A percentile compares a stretch with the other conserved stretches of the same genome.
Conservation (phyloP, 2,329 filamentous ascomycete species). For the Pseudogymnoascus sp. region DNA sequence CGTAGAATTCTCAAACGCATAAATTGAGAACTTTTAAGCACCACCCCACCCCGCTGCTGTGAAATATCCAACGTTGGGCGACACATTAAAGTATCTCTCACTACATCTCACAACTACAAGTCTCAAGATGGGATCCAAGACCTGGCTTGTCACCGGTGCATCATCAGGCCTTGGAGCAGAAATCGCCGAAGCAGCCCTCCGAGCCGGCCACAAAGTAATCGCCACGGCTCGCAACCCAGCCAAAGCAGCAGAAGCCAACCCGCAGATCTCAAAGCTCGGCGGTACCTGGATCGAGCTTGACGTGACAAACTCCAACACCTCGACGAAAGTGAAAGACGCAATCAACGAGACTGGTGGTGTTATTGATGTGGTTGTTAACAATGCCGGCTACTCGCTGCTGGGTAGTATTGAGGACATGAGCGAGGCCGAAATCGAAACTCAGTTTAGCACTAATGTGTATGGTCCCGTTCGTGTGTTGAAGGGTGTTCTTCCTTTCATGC, state of each 20-base stretch:
- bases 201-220: constrained; percentile 34
- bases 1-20: too few relatives aligned
- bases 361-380: constrained; percentile 20
- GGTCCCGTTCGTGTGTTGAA: neutral
- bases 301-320: neutral
- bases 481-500: neutral
- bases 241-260: neutral
- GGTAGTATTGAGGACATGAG: constrained; percentile 43
- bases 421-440: neutral
- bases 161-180: constrained; percentile 38
- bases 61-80: too few relatives aligned
- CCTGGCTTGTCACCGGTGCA: constrained; percentile 41
- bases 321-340: constrained; percentile 3
- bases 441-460: neutral
- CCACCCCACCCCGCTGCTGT: too few relatives aligned
- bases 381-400: constrained; percentile 31
- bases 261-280: neutral
- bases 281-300: constrained; percentile 10
- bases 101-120: too few relatives aligned
- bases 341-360: constrained; percentile 12
- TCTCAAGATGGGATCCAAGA: constrained; percentile 8
- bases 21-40: too few relatives aligned
- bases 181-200: constrained; percentile 31
- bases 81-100: too few relatives aligned
- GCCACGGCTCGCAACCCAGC: constrained; percentile 35